phyloP scores from a whole-genome alignment of 306 rosid species.

The Quercus dentata region DNA sequence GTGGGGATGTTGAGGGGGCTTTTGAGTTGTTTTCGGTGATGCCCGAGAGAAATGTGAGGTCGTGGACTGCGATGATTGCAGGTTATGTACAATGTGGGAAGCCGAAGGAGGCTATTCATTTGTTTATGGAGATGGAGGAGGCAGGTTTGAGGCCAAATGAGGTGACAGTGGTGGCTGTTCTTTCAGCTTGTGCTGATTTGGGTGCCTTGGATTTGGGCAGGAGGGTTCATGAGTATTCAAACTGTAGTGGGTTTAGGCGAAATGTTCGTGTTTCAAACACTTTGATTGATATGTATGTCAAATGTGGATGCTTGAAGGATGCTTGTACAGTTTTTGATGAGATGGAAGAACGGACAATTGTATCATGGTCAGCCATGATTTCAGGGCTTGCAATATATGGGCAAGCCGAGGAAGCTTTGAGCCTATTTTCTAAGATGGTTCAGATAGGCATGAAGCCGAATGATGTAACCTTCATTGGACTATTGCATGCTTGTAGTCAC shows the following conservation, averaged over 20 bases:
- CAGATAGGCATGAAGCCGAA: constrained; percentile 41
- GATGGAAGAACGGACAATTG: constrained; percentile 38
- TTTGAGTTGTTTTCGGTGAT: constrained; percentile 39
- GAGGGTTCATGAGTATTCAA: constrained; percentile 41
- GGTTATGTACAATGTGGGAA: constrained; percentile 52
- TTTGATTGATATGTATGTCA: constrained; percentile 47
- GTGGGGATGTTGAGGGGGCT: constrained; percentile 27
- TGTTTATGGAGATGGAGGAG: constrained; percentile 43
- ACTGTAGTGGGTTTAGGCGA: constrained; percentile 24
- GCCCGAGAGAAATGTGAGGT: constrained; percentile 46
- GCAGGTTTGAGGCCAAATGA: constrained; percentile 48
- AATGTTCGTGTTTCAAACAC: constrained; percentile 41
- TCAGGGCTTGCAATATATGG: constrained; percentile 52
- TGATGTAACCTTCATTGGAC: constrained; percentile 42
- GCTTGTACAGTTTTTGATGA: constrained; percentile 31
- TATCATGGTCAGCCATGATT: constrained; percentile 64
- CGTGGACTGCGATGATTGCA: constrained; percentile 57
- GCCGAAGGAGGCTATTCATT: constrained; percentile 42
- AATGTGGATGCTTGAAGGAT: constrained; percentile 58
- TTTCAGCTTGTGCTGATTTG: constrained; percentile 53
- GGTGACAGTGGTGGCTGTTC: constrained; percentile 45
- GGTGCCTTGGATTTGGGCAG: constrained; percentile 47
- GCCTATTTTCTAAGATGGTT: constrained; percentile 35
- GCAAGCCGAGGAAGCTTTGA: constrained; percentile 45
- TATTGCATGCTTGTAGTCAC: constrained; percentile 65